Evolutionary conservation across 208 protist genomes (phyloP).

Genomic region (Trypanosoma cruzi): DNA sequence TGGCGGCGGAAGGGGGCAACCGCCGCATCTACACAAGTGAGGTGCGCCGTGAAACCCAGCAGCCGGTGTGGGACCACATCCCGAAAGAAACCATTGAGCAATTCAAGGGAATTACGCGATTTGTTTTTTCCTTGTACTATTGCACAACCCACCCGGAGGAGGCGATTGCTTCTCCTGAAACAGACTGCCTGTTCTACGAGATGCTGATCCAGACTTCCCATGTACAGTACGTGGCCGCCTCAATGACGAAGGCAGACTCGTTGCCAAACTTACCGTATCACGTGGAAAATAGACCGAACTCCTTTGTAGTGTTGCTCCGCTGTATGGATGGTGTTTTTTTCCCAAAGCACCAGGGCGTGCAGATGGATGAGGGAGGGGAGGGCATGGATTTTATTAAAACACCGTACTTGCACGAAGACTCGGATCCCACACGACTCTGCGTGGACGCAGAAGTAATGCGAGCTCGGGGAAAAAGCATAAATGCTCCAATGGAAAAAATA

Average conservation of each 20-base stretch:
- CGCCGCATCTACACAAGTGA: conserved; percentile 38
- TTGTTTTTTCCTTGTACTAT: conserved; percentile 45
- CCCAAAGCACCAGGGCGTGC: conserved; percentile 31
- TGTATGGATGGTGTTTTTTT: conserved; percentile 61
- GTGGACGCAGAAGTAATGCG: background rate
- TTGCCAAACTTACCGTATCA: conserved; percentile 29
- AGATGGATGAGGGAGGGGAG: conserved; percentile 9
- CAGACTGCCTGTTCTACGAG: conserved; percentile 40
- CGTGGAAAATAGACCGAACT: conserved; percentile 25
- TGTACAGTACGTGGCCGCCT: conserved; percentile 44
- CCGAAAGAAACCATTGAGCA: conserved; percentile 15
- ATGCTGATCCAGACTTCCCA: conserved; percentile 44
- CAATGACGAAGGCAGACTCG: conserved; percentile 43
- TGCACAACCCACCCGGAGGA: conserved; percentile 19
- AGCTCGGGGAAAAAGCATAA: background rate
- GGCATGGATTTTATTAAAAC: background rate
- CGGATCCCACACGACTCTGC: background rate
- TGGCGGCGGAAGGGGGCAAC: background rate
- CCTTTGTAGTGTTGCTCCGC: conserved; percentile 38
- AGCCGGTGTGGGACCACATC: conserved; percentile 43
- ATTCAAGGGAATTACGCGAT: conserved; percentile 16
- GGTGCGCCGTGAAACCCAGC: conserved; percentile 37
- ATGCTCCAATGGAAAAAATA: conserved; percentile 12
- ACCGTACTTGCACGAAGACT: background rate
- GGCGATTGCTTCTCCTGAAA: conserved; percentile 13